Evolutionary conservation across 2,329 filamentous ascomycete genomes (phyloP).

Genomic region (Colletotrichum abscissum): DNA sequence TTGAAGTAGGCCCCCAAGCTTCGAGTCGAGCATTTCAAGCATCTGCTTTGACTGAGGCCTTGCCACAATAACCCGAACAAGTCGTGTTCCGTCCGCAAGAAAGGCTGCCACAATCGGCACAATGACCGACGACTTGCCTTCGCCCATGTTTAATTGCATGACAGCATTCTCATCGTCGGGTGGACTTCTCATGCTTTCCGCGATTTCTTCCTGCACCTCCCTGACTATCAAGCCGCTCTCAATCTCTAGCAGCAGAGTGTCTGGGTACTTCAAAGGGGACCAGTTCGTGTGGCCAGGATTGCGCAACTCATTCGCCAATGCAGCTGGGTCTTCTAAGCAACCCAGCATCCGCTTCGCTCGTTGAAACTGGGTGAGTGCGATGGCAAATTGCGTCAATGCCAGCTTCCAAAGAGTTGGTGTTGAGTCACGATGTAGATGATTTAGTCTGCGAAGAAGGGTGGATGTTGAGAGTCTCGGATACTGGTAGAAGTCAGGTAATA

Average conservation of each 20-base stretch:
- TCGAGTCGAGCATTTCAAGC: constrained; percentile 63
- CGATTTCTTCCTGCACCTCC: constrained; percentile 67
- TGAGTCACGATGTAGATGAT: constrained; percentile 37
- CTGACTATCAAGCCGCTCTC: constrained; percentile 73
- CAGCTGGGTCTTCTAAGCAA: constrained; percentile 21
- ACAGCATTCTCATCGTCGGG: constrained; percentile 56
- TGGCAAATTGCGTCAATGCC: constrained; percentile 51
- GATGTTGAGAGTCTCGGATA: not conserved
- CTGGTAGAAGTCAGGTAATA: not conserved
- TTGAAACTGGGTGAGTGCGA: constrained; percentile 53
- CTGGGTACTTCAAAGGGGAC: constrained; percentile 62
- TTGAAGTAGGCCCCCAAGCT: constrained; percentile 66
- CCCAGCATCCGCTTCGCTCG: constrained; percentile 53
- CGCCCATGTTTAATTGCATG: constrained; percentile 78
- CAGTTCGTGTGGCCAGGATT: constrained; percentile 69
- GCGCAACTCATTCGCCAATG: constrained; percentile 53
- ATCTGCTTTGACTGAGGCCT: constrained; percentile 73
- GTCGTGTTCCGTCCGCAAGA: constrained; percentile 59
- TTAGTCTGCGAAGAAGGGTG: not conserved
- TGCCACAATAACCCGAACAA: constrained; percentile 70
- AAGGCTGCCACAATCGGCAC: constrained; percentile 70
- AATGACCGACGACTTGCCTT: constrained; percentile 78
- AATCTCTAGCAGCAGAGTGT: constrained; percentile 72
- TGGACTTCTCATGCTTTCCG: constrained; percentile 63
- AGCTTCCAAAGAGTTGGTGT: constrained; percentile 48